Evolutionary conservation across 1,139 yeast species (phyloP).

Genomic region (Protomyces lactucae-debilis): DNA sequence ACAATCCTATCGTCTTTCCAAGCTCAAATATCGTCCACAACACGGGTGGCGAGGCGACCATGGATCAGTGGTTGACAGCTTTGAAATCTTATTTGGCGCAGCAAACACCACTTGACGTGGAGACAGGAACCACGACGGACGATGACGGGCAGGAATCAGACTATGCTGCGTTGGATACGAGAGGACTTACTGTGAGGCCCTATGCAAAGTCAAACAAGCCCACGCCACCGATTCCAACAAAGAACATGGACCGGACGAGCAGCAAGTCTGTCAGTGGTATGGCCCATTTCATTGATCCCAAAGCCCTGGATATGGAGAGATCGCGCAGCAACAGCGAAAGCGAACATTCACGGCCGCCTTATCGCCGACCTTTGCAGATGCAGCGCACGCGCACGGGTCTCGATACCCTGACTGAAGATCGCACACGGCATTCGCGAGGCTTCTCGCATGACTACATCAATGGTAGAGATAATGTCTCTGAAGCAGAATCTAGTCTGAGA

Average conservation of each 20-base stretch:
- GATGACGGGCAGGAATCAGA: constrained; percentile 27
- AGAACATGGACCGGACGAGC: constrained; percentile 13
- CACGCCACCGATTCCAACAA: constrained; percentile 26
- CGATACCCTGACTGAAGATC: constrained; percentile 31
- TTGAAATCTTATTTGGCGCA: constrained; percentile 40
- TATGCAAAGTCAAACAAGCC: constrained; percentile 21
- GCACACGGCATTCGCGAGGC: constrained; percentile 35
- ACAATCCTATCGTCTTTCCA: constrained; percentile 59
- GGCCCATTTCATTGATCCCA: constrained; percentile 19
- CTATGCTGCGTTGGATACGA: constrained; percentile 3
- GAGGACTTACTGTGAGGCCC: not conserved
- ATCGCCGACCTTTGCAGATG: constrained; percentile 67
- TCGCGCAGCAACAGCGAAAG: constrained; percentile 58
- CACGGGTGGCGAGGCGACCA: constrained; percentile 39
- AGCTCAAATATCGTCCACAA: constrained; percentile 42
- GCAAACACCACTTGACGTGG: not conserved
- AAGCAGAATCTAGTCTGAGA: constrained; percentile 8
- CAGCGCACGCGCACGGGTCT: constrained; percentile 45
- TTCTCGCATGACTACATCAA: constrained; percentile 38
- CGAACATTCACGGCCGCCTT: constrained; percentile 50
- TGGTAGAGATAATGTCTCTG: constrained; percentile 11
- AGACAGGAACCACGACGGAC: constrained; percentile 16
- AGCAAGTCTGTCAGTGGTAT: constrained; percentile 25
- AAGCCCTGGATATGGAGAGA: constrained; percentile 41
- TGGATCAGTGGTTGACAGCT: constrained; percentile 54